A percentile compares a stretch with the other conserved stretches of the same genome.
Evolutionary conservation across 2,329 filamentous ascomycete species (phyloP).

Genomic region (Aspergillus sp.): DNA sequence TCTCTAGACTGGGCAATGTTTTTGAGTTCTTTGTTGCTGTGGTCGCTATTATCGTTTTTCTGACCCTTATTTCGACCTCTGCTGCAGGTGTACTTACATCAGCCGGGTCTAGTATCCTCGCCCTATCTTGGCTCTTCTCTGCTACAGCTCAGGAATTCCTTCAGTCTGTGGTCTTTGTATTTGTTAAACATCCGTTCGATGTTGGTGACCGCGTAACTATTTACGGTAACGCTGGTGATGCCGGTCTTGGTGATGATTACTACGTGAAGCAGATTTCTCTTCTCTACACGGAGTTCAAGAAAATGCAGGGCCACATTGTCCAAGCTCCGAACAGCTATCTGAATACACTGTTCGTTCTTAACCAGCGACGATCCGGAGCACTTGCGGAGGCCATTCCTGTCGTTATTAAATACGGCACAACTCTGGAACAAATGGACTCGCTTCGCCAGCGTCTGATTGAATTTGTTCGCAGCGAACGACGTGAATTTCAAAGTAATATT

Average conservation of each 20-base stretch:
- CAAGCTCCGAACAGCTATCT: constrained; percentile 93
- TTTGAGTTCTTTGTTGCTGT: constrained; percentile 83
- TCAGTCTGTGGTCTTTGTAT: constrained; percentile 91
- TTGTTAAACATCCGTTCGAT: constrained; percentile 96
- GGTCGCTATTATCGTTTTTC: constrained; percentile 79
- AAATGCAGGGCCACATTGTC: constrained; percentile 95
- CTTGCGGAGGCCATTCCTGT: constrained; percentile 84
- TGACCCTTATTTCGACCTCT: constrained; percentile 85
- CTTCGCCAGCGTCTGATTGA: constrained; percentile 78
- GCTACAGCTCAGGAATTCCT: constrained; percentile 92
- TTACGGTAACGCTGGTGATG: constrained; percentile 83
- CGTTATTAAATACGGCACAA: constrained; percentile 84
- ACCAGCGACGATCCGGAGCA: constrained; percentile 85
- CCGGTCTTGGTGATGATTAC: constrained; percentile 82
- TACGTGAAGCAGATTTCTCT: constrained; percentile 94
- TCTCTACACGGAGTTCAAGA: constrained; percentile 96
- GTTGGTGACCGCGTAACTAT: constrained; percentile 90
- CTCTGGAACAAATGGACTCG: constrained; percentile 75
- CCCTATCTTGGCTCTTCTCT: constrained; percentile 88
- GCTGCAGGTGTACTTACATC: constrained; percentile 90
- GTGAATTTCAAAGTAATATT: constrained; percentile 83
- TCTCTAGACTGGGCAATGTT: constrained; percentile 83
- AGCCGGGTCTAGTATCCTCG: constrained; percentile 81
- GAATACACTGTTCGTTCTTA: constrained; percentile 91
- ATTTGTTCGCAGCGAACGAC: constrained; percentile 81